Base-by-base conservation (phyloP, 1,139 yeast genomes). In the Geotrichum reessii region DNA sequence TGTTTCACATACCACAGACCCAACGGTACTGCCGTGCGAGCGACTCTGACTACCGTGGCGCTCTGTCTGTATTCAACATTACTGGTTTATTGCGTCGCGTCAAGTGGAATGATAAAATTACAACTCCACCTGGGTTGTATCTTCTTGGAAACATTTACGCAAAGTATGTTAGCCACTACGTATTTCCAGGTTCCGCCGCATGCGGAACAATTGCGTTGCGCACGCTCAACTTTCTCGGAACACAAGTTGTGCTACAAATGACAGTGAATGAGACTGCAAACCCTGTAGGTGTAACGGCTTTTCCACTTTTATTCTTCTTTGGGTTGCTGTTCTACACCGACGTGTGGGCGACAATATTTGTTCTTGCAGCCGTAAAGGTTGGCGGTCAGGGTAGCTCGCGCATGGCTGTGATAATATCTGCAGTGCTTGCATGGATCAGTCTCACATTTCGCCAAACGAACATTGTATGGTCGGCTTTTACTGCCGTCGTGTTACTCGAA, bases 51-150 rank as follows among this genome's bases (percentile, higher is more conserved):
- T 37, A 37, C 21, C 44, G 44, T 2, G 44, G 44, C 4, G 75
- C 82, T 53, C 90, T 85, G 73, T 61, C 63, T 14, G 67, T 75
- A 0, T 52, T 47, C 40, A 27, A 52, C 22, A 12, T 52, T 12
- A 24, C 3, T n/a, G 59, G 47, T 5, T 24, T 50, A 14, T 21
- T 57, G 46, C 12, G 17, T 21, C 19, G 37, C 4, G 59, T 57
- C 27, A 56, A 56, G 21, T 93, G 98, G 97, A 93, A 93, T 70
- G 78, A 84, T 42, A 93, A 92, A 69, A 90, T 95, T 69, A 93
- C 99, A 2, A 93, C 99, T 0, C 99, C 99, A 1, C 99, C 99
- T 0, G 99, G 99, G 0, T 74, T 93, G 44, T 93, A 93, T 68
- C 63, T 79, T 9, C 67, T 91, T 11, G 95, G 92, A 0, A 79